phyloP scores from a whole-genome alignment of 768 basidiomycete genomes.

The Collybia mongolica region DNA sequence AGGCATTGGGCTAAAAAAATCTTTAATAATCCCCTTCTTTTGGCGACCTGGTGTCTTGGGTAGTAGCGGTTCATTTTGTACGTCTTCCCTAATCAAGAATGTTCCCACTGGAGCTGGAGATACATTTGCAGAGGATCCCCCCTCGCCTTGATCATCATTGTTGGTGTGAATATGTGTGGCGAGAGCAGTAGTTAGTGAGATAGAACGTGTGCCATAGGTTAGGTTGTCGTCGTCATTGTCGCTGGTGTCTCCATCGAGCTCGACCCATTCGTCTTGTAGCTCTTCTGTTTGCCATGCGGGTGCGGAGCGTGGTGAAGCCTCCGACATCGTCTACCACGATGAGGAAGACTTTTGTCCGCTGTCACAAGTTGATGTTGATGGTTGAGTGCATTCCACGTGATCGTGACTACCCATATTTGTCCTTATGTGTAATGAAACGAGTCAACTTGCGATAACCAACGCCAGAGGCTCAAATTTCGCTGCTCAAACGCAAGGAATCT shows the following conservation, averaged over 20 bases:
- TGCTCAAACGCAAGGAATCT: too few species aligned
- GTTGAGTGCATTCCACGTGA: slow-evolving; percentile 18
- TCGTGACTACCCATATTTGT: slow-evolving; percentile 14
- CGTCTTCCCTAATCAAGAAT: slow-evolving; percentile 72
- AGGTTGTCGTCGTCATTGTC: slow-evolving; percentile 34
- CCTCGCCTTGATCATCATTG: slow-evolving; percentile 29
- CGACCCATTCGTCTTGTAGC: slow-evolving; percentile 90
- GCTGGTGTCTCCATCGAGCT: slow-evolving; percentile 46
- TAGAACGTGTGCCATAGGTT: slow-evolving; percentile 50
- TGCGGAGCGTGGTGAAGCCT: slow-evolving; percentile 11
- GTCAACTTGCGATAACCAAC: background rate
- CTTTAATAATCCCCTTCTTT: slow-evolving; percentile 64
- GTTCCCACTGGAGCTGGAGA: slow-evolving; percentile 53
- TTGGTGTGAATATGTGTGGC: slow-evolving; percentile 52
- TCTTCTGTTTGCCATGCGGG: slow-evolving; percentile 91
- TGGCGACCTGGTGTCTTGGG: slow-evolving; percentile 65
- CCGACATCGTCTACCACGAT: slow-evolving; percentile 29
- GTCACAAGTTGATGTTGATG: slow-evolving; percentile 9
- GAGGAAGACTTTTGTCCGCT: slow-evolving; percentile 5
- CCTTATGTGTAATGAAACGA: background rate
- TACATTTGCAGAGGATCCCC: slow-evolving; percentile 21
- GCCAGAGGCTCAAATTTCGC: too few species aligned
- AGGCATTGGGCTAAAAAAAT: slow-evolving; percentile 85
- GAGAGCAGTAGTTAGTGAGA: slow-evolving; percentile 61
- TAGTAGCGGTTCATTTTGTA: slow-evolving; percentile 50